Evolutionary conservation across 805 yeast species (phyloP).

Genomic region (Sugiyamaella mastotermitis): DNA sequence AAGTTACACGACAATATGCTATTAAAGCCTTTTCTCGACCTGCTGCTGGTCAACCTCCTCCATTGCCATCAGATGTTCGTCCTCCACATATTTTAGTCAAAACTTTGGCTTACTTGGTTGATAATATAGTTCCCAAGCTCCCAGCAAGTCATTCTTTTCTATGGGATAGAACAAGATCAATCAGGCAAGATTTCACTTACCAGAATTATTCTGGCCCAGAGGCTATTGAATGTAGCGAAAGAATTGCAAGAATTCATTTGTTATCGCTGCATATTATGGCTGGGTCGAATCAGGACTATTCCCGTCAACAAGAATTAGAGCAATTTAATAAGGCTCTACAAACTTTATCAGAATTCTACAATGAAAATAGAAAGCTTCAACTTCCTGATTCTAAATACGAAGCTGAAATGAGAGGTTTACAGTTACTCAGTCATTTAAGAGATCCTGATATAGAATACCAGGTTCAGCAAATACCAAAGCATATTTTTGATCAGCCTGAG

Average conservation of each 20-base stretch:
- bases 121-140: constrained; percentile 52
- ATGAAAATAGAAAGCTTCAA: constrained; percentile 67
- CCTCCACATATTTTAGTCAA: constrained; percentile 71
- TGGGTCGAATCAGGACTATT: constrained; percentile 60
- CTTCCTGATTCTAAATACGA: constrained; percentile 50
- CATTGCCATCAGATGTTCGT: constrained; percentile 93
- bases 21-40: constrained; percentile 93
- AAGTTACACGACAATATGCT: constrained; percentile 55
- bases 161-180: constrained; percentile 97
- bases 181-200: constrained; percentile 93
- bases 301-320: constrained; percentile 92
- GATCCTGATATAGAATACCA: constrained; percentile 83
- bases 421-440: constrained; percentile 67
- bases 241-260: constrained; percentile 83
- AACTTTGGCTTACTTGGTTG: constrained; percentile 68
- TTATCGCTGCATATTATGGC: constrained; percentile 83
- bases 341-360: constrained; percentile 80
- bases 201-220: constrained; percentile 93
- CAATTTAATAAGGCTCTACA: constrained; percentile 89
- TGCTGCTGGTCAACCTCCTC: constrained; percentile 97
- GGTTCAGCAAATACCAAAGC: constrained; percentile 58
- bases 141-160: constrained; percentile 86
- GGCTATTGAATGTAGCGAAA: constrained; percentile 87
- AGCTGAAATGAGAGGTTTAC: constrained; percentile 89
- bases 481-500: constrained; percentile 44